A percentile compares a stretch with the other conserved stretches of the same genome.
phyloP scores from a whole-genome alignment of 768 basidiomycete genomes.

The Boletus tylopilopsis region DNA sequence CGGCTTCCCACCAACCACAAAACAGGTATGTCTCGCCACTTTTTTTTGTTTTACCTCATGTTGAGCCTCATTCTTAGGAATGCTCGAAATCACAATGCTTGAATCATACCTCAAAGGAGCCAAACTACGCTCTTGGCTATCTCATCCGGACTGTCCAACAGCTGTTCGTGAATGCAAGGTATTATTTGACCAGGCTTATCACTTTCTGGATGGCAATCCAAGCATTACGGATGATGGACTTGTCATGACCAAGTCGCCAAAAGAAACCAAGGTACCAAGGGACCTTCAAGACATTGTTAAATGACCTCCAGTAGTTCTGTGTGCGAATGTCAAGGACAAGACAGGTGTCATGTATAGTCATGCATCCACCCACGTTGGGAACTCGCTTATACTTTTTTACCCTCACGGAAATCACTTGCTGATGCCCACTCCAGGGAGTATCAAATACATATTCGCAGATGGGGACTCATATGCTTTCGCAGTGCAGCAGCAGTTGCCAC shows the following conservation, averaged over 20 bases:
- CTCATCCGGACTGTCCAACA: conserved; percentile 13
- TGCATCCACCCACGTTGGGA: conserved; percentile 6
- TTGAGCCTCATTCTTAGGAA: neutral
- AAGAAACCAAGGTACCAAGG: no score
- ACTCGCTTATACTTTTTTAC: conserved; percentile 15
- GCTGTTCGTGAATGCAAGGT: conserved; percentile 15
- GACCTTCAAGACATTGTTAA: no score
- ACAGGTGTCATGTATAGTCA: conserved; percentile 3
- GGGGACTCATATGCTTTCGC: neutral
- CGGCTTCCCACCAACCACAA: conserved; percentile 22
- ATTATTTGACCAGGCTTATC: conserved; percentile 17
- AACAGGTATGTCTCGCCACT: conserved; percentile 36
- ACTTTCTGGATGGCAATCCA: neutral
- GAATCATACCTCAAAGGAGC: conserved; percentile 14
- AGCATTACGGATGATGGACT: no score
- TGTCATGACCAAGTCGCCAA: no score
- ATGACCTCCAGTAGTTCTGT: neutral
- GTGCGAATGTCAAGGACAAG: neutral
- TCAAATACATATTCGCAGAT: conserved; percentile 24
- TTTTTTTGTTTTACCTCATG: rapidly evolving
- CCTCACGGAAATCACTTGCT: neutral
- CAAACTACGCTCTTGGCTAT: conserved; percentile 14
- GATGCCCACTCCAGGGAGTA: conserved; percentile 5
- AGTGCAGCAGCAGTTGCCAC: neutral
- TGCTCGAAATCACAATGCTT: conserved; percentile 12